Evolutionary conservation across 73 alveolate species (phyloP), one percentile per base, ranked within the genome.

Genomic region (Paramecium caudatum): DNA sequence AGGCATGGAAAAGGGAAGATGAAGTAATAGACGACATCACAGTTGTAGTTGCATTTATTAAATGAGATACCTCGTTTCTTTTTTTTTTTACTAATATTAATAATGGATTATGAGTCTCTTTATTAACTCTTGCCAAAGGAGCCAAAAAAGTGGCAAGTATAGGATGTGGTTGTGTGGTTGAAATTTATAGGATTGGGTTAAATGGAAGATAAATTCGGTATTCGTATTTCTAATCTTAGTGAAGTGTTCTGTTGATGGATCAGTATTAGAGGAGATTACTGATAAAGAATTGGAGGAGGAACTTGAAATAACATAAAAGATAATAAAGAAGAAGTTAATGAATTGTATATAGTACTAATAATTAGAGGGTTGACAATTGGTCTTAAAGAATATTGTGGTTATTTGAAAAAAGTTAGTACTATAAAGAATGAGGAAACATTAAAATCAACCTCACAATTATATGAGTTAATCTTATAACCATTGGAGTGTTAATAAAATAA

Each of bases 1-100:
- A 94, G 48, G 82, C 91, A 27, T 97, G 99, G 99, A 82, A 94
- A 46, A 65, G 90, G 47, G 97, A 97, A 81, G 99, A 97, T 33
- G 95, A 95, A 48, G 97, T 95, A 19, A 94, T 97, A 23, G 99
- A 97, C 85, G 99, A 97, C 82, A 97, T 97, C 23, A 97, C 99
- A 30, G 92, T 97, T 21, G 90, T 97, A 7, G 91, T 93, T 1
- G 94, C 92, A 37, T 96, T 96, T 91, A 82, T 94, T 16, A 82
- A 90, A 36, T 65, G 83, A 65, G n/a, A n/a, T n/a, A n/a, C n/a
- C n/a, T n/a, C n/a, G n/a, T n/a, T n/a, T 55, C 80, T 90, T 96
- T 94, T 33, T 90, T 96, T 55, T 19, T 43, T 55, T 43, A 23
- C 80, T 55, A 55, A 55, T 33, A 25, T 65, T 33, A 65, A 25